Base-by-base conservation (phyloP, 768 basidiomycete species). In the Kwoniella heveanensis region DNA sequence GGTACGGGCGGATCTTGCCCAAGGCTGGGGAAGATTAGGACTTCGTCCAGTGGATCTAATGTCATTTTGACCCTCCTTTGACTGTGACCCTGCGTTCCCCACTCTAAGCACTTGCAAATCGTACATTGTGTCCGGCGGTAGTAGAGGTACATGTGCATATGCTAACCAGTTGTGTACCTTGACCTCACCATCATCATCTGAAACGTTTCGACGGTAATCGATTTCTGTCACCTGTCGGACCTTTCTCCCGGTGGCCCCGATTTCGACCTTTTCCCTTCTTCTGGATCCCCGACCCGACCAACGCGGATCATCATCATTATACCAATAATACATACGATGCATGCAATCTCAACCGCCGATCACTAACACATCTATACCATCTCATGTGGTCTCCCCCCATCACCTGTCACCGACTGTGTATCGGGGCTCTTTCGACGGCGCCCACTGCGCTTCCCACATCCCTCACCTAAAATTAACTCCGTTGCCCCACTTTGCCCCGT, bases 301-400 rank as follows among this genome's bases (percentile, higher is more conserved):
- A 59, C 57, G 29, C 57, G 57, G 57, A 59, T 59, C 48, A 44
- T 44, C 39, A 19, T 50, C 49, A 29, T 44, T 17, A 19, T 44
- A 8, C 39, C 19, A 3, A 32, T 32, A 5, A 32, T 13, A 32
- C n/a, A n/a, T n/a, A n/a, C n/a, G n/a, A n/a, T n/a, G n/a, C n/a
- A n/a, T n/a, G n/a, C n/a, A n/a, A n/a, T n/a, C n/a, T n/a, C n/a
- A n/a, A n/a, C n/a, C n/a, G n/a, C n/a, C n/a, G n/a, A n/a, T n/a
- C n/a, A n/a, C n/a, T n/a, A n/a, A n/a, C n/a, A n/a, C n/a, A n/a
- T n/a, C n/a, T n/a, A n/a, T n/a, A n/a, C n/a, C n/a, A n/a, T n/a
- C n/a, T n/a, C 32, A 36, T 36, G 13, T 36, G 7, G 13, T 36
- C 7, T 13, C 32, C 13, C 13, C 32, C 32, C 32, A 36, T 36